These are phyloP conservation scores for Quercus mongolica DNA, from an alignment of 306 rosid genomes.

Conservation along the genomic window DNA sequence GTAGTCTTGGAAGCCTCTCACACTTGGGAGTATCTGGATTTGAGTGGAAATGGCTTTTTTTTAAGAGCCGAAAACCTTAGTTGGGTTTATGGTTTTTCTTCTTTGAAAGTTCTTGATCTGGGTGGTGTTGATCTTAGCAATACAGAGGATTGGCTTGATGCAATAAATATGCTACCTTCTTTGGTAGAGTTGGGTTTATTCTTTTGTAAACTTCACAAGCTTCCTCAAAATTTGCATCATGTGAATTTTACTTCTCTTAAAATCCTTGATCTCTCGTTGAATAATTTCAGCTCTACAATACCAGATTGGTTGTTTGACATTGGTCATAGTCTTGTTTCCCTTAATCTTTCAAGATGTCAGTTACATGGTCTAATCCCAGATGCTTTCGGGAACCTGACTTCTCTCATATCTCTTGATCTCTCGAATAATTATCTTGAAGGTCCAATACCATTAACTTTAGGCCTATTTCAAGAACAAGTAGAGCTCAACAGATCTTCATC, in stretches of 20 bases:
- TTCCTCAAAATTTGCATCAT: not conserved
- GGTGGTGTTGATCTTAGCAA: not conserved
- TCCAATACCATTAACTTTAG: slow-evolving; percentile 14
- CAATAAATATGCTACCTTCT: not conserved
- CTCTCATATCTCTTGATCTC: slow-evolving; percentile 9
- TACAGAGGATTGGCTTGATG: not conserved
- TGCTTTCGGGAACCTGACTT: not conserved
- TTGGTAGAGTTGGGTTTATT: not conserved
- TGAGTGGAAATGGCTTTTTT: not conserved
- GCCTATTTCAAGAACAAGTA: not conserved
- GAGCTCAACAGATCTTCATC: not conserved
- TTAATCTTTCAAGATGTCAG: not conserved
- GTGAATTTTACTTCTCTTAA: slow-evolving; percentile 3
- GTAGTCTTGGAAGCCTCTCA: slow-evolving; percentile 15
- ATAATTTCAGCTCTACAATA: not conserved
- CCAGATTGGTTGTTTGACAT: slow-evolving; percentile 24
- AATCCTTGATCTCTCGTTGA: slow-evolving; percentile 14
- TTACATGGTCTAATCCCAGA: slow-evolving; percentile 5
- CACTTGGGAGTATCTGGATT: slow-evolving; percentile 10
- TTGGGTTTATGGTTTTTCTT: not conserved
- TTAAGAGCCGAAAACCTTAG: not conserved
- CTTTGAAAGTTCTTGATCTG: not conserved
- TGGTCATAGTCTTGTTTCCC: not conserved
- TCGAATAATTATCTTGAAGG: not conserved
- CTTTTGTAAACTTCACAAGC: not conserved